phyloP scores from a whole-genome alignment of 2,329 filamentous ascomycete species.

The Pseudogymnoascus verrucosus region DNA sequence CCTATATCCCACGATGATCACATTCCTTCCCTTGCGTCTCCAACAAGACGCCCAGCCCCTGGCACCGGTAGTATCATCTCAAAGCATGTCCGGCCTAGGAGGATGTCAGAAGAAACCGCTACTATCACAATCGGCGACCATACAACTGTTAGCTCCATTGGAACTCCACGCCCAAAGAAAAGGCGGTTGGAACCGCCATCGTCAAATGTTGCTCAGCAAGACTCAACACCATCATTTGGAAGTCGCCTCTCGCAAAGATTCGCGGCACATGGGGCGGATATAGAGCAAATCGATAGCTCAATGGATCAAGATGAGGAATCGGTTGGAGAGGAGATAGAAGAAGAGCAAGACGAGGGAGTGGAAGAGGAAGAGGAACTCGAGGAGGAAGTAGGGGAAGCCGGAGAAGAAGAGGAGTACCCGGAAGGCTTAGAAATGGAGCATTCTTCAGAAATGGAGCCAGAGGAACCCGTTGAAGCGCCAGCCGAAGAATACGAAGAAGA shows the following conservation, averaged over 20 bases:
- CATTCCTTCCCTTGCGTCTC: slow-evolving; percentile 7
- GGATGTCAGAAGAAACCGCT: slow-evolving; percentile 22
- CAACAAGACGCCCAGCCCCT: neutral
- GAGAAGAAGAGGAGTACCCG: slow-evolving; percentile 11
- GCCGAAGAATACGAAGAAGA: slow-evolving; percentile 11
- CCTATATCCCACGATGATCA: neutral
- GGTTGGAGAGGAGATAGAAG: slow-evolving; percentile 12
- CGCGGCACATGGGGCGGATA: slow-evolving; percentile 19
- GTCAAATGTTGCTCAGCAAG: slow-evolving; percentile 6
- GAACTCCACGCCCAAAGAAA: slow-evolving; percentile 21
- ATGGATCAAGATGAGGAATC: slow-evolving; percentile 9
- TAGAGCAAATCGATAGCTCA: neutral
- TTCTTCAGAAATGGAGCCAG: slow-evolving; percentile 5
- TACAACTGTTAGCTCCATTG: slow-evolving; percentile 26
- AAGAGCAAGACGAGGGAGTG: slow-evolving; percentile 15
- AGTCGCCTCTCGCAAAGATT: slow-evolving; percentile 25
- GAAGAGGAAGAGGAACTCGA: slow-evolving; percentile 11
- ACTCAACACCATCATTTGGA: slow-evolving; percentile 23
- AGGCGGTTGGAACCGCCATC: slow-evolving; percentile 13
- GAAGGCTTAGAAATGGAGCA: neutral
- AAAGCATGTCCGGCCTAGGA: slow-evolving; percentile 15
- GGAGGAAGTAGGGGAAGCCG: slow-evolving; percentile 11
- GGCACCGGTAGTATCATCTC: slow-evolving; percentile 18
- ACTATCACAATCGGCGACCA: slow-evolving; percentile 29
- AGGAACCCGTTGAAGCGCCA: neutral